Percentiles rank a stretch among this genome's conserved stretches.
These are phyloP conservation scores for Aurinia saxatilis DNA, from an alignment of 345 rosid genomes.

Conservation along the genomic window DNA sequence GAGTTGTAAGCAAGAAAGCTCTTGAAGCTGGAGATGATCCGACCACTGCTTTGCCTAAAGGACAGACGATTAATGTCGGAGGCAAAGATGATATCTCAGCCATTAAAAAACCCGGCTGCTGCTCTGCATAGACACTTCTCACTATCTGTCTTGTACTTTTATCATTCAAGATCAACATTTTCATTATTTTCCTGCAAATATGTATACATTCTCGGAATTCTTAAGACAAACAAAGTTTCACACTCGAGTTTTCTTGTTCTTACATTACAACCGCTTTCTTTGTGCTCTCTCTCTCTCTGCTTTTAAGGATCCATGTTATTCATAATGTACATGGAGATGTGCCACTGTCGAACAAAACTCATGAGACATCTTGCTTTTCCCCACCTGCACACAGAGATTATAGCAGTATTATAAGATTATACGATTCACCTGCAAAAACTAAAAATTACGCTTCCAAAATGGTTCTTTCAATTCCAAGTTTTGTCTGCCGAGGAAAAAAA, in stretches of 20 bases:
- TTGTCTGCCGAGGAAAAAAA: no score
- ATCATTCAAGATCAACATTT: neutral
- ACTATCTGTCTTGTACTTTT: neutral
- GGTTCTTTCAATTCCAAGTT: neutral
- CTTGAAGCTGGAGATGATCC: slow-evolving; percentile 81
- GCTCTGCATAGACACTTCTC: slow-evolving; percentile 36
- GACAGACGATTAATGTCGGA: slow-evolving; percentile 63
- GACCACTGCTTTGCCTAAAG: slow-evolving; percentile 75
- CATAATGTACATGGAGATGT: slow-evolving; percentile 6
- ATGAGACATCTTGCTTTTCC: neutral
- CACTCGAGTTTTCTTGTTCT: neutral
- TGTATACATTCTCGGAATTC: slow-evolving; percentile 24
- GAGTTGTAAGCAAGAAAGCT: slow-evolving; percentile 72
- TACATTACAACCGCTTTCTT: neutral
- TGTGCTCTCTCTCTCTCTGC: neutral
- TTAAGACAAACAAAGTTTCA: slow-evolving; percentile 9
- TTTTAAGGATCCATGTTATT: neutral
- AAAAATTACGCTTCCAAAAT: neutral
- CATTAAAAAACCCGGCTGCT: slow-evolving; percentile 68
- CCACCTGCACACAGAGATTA: neutral
- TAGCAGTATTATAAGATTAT: neutral
- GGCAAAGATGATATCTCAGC: slow-evolving; percentile 75
- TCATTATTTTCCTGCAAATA: slow-evolving; percentile 19
- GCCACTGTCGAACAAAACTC: neutral
- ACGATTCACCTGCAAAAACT: neutral